Conservation (phyloP, 352 stramenopile genomes). For the Saprolegnia parasitica region DNA sequence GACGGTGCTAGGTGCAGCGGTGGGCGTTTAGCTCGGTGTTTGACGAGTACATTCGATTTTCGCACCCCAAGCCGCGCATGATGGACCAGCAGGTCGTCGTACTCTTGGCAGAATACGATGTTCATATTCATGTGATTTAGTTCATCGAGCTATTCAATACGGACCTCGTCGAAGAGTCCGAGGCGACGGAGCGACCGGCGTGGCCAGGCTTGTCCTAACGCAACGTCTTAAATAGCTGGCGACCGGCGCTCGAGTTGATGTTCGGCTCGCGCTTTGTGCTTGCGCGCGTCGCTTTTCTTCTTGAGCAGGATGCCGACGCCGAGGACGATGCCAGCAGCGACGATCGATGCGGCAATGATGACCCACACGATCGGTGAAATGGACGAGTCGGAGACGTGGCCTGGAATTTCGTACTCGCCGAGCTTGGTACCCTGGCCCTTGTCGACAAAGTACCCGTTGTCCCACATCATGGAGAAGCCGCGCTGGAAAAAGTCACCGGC, state of each 20-base stretch:
- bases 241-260: background rate
- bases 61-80: slow-evolving; percentile 76
- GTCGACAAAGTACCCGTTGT: slow-evolving; percentile 66
- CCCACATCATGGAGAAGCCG: slow-evolving; percentile 51
- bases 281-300: background rate
- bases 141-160: slow-evolving; percentile 85
- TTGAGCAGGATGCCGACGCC: slow-evolving; percentile 14
- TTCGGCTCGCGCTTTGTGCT: background rate
- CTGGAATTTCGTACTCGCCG: slow-evolving; percentile 10
- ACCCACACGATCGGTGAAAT: slow-evolving; percentile 16
- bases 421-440: slow-evolving; percentile 25
- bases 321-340: slow-evolving; percentile 2
- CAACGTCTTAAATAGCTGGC: background rate
- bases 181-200: slow-evolving; percentile 47
- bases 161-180: slow-evolving; percentile 55
- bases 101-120: background rate
- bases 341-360: slow-evolving; percentile 4
- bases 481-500: slow-evolving; percentile 56
- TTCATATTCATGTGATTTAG: slow-evolving; percentile 33
- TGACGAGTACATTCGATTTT: slow-evolving; percentile 84
- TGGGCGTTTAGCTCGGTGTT: slow-evolving; percentile 82
- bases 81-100: slow-evolving; percentile 75
- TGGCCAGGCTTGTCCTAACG: slow-evolving; percentile 50
- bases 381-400: background rate
- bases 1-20: slow-evolving; percentile 41